Evolutionary conservation across 2,329 filamentous ascomycete genomes (phyloP).

Genomic region (Stagonosporopsis rhizophila): DNA sequence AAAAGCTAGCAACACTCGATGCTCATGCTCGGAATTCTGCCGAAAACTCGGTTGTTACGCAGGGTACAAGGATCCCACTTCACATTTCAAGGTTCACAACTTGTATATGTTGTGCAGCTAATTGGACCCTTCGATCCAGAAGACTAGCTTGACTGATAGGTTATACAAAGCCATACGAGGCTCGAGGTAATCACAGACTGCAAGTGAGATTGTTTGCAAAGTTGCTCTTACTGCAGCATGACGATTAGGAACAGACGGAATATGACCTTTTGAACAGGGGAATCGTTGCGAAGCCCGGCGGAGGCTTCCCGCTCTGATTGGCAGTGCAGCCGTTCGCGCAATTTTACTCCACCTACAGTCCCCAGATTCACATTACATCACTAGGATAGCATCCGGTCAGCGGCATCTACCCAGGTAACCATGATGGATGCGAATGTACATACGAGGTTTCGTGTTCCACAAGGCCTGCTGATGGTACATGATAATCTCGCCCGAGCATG

Average conservation of each 20-base stretch:
- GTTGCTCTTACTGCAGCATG: neutral
- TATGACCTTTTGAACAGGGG: conserved; percentile 1
- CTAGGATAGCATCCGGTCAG: neutral
- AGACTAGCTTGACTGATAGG: neutral
- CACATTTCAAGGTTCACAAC: too few relatives aligned
- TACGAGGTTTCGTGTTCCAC: neutral
- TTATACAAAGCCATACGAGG: neutral
- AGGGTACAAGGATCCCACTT: too few relatives aligned
- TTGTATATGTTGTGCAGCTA: too few relatives aligned
- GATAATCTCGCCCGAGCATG: too few relatives aligned
- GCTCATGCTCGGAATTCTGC: too few relatives aligned
- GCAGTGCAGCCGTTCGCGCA: neutral
- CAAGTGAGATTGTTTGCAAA: neutral
- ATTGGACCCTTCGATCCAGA: too few relatives aligned
- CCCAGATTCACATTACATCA: neutral
- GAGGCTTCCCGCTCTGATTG: conserved; percentile 1
- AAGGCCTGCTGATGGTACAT: neutral
- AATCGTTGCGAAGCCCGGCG: neutral
- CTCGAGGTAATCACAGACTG: neutral
- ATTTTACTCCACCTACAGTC: neutral
- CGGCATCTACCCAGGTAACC: too few relatives aligned
- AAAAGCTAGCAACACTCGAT: too few relatives aligned
- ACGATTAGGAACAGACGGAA: neutral
- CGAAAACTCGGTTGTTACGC: too few relatives aligned
- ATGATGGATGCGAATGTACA: neutral